phyloP scores from a whole-genome alignment of 495 filamentous ascomycete genomes.

The Annulohypoxylon bovei region DNA sequence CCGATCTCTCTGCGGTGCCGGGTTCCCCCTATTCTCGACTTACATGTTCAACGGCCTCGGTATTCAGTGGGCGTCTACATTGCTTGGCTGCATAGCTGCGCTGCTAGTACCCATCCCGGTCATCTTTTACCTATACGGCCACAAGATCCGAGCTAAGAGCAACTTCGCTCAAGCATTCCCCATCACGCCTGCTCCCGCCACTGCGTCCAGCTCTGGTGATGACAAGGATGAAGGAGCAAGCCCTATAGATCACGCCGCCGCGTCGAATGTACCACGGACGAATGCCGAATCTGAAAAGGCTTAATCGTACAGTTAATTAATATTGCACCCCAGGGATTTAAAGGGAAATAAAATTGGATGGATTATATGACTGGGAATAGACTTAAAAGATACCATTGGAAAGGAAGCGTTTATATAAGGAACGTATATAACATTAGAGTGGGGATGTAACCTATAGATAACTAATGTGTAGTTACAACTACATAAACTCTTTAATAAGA shows the following conservation, averaged over 20 bases:
- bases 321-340: not conserved
- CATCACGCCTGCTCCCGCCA: slow-evolving; percentile 14
- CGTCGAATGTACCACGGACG: slow-evolving; percentile 37
- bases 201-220: slow-evolving; percentile 35
- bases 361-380: slow-evolving; percentile 16
- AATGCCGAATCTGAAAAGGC: slow-evolving; percentile 33
- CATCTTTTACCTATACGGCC: slow-evolving; percentile 70
- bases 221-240: slow-evolving; percentile 29
- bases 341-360: not conserved
- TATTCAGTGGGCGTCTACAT: slow-evolving; percentile 79
- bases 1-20: slow-evolving; percentile 77
- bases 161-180: slow-evolving; percentile 70
- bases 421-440: not conserved
- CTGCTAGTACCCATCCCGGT: slow-evolving; percentile 79
- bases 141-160: slow-evolving; percentile 70
- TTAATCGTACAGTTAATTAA: slow-evolving; percentile 3
- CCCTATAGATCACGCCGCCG: slow-evolving; percentile 38
- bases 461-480: slow-evolving; percentile 10
- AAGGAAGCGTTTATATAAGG: slow-evolving; percentile 12
- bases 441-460: slow-evolving; percentile 25
- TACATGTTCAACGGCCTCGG: slow-evolving; percentile 84
- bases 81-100: slow-evolving; percentile 78
- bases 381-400: slow-evolving; percentile 18
- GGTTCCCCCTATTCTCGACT: slow-evolving; percentile 82
- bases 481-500: not conserved